Percentiles rank a stretch among this genome's conserved stretches.
Evolutionary conservation across 2,329 filamentous ascomycete genomes (phyloP).

Genomic region (Hypoxylon sp.): DNA sequence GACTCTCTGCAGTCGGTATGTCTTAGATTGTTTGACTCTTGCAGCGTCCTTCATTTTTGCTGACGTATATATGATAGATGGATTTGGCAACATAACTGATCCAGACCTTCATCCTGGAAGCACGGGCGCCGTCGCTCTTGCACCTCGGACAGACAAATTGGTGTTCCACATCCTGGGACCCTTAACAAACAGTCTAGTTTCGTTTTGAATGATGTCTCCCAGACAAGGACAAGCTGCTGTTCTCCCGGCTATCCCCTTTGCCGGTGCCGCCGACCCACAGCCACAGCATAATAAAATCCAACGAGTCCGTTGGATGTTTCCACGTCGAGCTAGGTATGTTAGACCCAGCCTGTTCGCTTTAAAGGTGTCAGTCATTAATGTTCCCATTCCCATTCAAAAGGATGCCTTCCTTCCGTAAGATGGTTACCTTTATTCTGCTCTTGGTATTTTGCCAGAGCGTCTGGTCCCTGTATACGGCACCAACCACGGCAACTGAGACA

Average conservation of each 20-base stretch:
- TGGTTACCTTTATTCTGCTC: conserved; percentile 37
- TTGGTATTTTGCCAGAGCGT: conserved; percentile 40
- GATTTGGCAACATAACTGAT: conserved; percentile 16
- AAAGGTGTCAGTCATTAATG: conserved; percentile 43
- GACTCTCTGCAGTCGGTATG: background rate
- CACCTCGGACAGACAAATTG: conserved; percentile 12
- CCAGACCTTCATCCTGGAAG: conserved; percentile 21
- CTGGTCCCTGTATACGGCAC: conserved; percentile 41
- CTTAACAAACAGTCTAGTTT: no score
- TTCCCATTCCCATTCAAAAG: conserved; percentile 38
- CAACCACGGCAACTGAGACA: conserved; percentile 27
- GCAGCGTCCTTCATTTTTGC: background rate
- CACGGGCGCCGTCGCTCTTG: conserved; percentile 9
- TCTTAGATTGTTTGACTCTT: background rate
- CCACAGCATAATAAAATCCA: conserved; percentile 31
- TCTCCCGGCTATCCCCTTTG: conserved; percentile 27
- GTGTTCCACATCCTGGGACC: conserved; percentile 21
- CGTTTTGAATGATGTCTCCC: conserved; percentile 36
- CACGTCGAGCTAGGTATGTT: conserved; percentile 45
- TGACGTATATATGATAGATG: conserved; percentile 3
- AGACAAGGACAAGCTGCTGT: conserved; percentile 27
- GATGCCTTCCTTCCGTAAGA: conserved; percentile 43
- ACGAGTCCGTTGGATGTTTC: conserved; percentile 32
- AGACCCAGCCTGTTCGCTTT: background rate
- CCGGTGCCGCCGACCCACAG: conserved; percentile 30